Base-by-base conservation (phyloP, 2,329 filamentous ascomycete genomes). In the Falciphora oryzae region DNA sequence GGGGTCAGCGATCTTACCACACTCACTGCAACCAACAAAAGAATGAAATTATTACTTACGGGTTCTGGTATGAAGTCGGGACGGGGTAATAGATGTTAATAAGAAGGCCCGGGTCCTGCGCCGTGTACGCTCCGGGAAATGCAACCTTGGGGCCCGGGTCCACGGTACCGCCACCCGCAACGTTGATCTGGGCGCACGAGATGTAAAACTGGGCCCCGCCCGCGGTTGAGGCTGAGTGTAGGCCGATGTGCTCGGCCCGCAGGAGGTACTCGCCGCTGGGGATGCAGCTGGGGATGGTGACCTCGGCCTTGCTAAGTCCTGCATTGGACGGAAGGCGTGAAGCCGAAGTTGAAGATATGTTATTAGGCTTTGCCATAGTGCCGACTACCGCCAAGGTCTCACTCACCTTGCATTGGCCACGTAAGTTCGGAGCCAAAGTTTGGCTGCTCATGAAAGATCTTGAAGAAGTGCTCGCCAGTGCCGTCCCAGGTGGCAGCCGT, bases 381-480 rank as follows among this genome's bases (percentile, higher is more conserved):
- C n/a, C n/a, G n/a, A 56, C n/a, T 56, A 10, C 7, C 22, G 35
- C n/a, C 5, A 31, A 18, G 7, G 8, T 5, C 29, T n/a, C 11
- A 22, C 65, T 59, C 35, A 66, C 65, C 66, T 32, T 66, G 66
- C 64, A 66, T 69, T 14, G 67, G 62, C 68, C 68, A 69, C 11
- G 68, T 66, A 13, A 69, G 57, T 60, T 66, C 64, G 31, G 66
- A 66, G 58, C 68, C 69, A 59, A 71, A 71, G 10, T 64, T 67
- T 59, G 71, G 70, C 65, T 71, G 69, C 66, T 74, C 71, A 61
- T 75, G 70, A 67, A 73, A 75, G 56, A 77, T 74, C 70, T 77
- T 78, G 71, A 77, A 77, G 75, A 75, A 78, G 29, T 73, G 72
- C 5, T 69, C 65, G 14, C 74, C 76, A 7, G 69, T 66, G 3